Evolutionary conservation across 306 rosid genomes (phyloP).

Genomic region (Castanea mollissima): DNA sequence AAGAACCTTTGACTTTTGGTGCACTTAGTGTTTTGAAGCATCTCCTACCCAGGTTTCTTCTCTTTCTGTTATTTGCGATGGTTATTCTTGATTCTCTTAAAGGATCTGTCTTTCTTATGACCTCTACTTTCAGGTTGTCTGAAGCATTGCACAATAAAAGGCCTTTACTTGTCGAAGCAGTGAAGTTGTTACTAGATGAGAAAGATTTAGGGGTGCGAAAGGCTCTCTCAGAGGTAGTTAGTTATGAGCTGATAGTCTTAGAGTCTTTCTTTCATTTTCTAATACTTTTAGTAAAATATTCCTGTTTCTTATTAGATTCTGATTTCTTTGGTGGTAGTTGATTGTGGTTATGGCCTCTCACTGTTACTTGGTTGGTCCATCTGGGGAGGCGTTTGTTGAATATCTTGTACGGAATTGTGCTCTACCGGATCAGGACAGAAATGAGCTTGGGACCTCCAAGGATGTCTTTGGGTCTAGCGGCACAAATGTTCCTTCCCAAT

Average conservation of each 20-base stretch:
- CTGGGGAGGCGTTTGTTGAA: slow-evolving; percentile 90
- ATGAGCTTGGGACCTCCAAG: slow-evolving; percentile 48
- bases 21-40: slow-evolving; percentile 85
- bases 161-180: slow-evolving; percentile 74
- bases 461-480: slow-evolving; percentile 32
- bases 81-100: slow-evolving; percentile 23
- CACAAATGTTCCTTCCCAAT: slow-evolving; percentile 36
- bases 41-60: slow-evolving; percentile 83
- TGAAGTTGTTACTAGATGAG: slow-evolving; percentile 78
- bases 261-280: slow-evolving; percentile 1
- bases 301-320: neutral
- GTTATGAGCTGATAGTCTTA: slow-evolving; percentile 5
- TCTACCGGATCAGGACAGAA: slow-evolving; percentile 48
- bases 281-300: slow-evolving; percentile 1
- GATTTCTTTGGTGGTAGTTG: slow-evolving; percentile 53
- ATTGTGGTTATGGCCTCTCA: slow-evolving; percentile 97
- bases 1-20: slow-evolving; percentile 78
- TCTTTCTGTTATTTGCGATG: slow-evolving; percentile 12
- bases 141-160: slow-evolving; percentile 92
- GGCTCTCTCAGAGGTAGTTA: slow-evolving; percentile 80
- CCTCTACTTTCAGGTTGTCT: slow-evolving; percentile 58
- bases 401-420: slow-evolving; percentile 89
- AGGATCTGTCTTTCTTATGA: slow-evolving; percentile 25
- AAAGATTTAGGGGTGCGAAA: slow-evolving; percentile 69
- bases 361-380: slow-evolving; percentile 90